Evolutionary conservation across 768 basidiomycete species (phyloP), one percentile per base, ranked within the genome.

Genomic region (Suillus clintonianus): DNA sequence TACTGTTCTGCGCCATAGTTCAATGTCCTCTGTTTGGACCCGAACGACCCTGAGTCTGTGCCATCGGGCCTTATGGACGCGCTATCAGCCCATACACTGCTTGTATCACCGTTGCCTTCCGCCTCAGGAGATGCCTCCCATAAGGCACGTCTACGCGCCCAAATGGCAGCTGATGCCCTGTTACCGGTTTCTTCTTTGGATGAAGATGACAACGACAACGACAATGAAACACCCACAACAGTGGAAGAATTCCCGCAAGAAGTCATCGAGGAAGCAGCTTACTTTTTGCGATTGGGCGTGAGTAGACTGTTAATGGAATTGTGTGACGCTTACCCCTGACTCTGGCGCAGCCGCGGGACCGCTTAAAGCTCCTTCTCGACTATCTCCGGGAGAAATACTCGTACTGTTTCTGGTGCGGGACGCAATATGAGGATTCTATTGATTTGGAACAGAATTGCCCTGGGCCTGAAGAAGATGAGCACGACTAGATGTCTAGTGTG

Each of bases 391-490:
- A 85, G 43, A 82, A 80, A 64, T 86, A 94, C 73, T 72, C 80
- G 6, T 95, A 95, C 72, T 95, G 94, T 72, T 94, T 94, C 75
- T 95, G 92, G 91, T 95, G 94, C 72, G 94, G 94, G 14, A 84
- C 89, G 14, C 83, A 87, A 68, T 95, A 94, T 70, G 82, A 83
- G 6, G 80, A 82, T 66, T 73, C 77, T 7, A 83, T 84, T 17
- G 89, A 91, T 57, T 78, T 95, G 80, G 77, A 77, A 43, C 74
- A 70, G 42, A 80, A 86, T 61, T 95, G 94, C 74, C 93, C 93
- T 7, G 94, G 94, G 8, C 72, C 79, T 47, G 83, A 85, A 36
- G 94, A 95, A 73, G 90, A 92, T 45, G 86, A 84, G 64, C 93
- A 95, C 73, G 90, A 94, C 77, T 93, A 78, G 83, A 27, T 41